These are phyloP conservation scores for Perilla frutescens DNA, from an alignment of 257 asterid genomes.

Conservation along the genomic window DNA sequence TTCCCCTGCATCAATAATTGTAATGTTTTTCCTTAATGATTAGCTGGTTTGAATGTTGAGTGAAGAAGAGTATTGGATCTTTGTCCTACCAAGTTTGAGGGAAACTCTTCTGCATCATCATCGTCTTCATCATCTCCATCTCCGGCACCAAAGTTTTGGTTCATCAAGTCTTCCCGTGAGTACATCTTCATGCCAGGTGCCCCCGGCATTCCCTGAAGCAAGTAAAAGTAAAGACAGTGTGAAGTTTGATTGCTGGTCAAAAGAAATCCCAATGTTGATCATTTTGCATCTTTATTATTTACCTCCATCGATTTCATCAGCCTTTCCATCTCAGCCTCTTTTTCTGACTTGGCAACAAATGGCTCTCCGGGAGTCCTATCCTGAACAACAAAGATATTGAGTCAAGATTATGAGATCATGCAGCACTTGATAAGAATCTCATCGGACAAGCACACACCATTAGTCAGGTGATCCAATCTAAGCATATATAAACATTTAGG, in stretches of 20 bases:
- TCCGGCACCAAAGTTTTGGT: constrained; percentile 71
- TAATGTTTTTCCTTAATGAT: not conserved
- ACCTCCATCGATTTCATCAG: constrained; percentile 95
- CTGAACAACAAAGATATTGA: constrained; percentile 47
- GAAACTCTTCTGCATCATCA: constrained; percentile 62
- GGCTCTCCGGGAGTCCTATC: constrained; percentile 86
- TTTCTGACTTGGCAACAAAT: constrained; percentile 76
- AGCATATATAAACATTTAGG: not conserved
- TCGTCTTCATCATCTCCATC: constrained; percentile 78
- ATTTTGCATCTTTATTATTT: not conserved
- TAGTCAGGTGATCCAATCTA: not conserved
- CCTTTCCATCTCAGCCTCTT: constrained; percentile 95
- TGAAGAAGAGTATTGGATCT: constrained; percentile 1
- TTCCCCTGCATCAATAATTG: constrained; percentile 60
- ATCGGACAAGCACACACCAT: not conserved
- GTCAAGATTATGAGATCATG: constrained; percentile 3
- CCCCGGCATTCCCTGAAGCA: constrained; percentile 86
- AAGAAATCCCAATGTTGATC: constrained; percentile 2
- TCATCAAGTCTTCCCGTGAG: constrained; percentile 90
- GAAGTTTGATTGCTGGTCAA: not conserved
- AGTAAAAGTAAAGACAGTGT: not conserved
- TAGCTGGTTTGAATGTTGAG: not conserved
- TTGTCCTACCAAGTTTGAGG: constrained; percentile 65
- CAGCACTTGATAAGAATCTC: not conserved
- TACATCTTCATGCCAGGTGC: constrained; percentile 97